Evolutionary conservation across 768 basidiomycete genomes (phyloP), one percentile per base, ranked within the genome.

Genomic region (Panus rudis): DNA sequence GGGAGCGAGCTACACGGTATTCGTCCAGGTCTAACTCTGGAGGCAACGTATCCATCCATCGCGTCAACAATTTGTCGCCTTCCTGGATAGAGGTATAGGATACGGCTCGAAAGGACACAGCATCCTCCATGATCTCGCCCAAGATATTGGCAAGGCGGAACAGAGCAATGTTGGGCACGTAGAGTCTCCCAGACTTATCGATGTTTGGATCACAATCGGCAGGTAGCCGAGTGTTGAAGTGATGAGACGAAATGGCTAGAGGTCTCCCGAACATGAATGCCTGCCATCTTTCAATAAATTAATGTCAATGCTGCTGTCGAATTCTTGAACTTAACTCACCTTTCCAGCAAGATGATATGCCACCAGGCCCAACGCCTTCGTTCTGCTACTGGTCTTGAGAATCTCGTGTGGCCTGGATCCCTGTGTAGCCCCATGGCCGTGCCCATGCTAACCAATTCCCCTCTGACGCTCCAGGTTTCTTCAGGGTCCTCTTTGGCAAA

Each of bases 291-390:
- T 16, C 55, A 20, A 37, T 7, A 16, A 46, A 35, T 31, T n/a
- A n/a, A 17, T 17, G 46, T 39, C 50, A 41, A 45, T 35, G 16
- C 44, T 32, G 26, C 14, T 42, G 7, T 11, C 10, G 2, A 6
- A 26, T 23, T 19, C 6, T 41, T 43, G 50, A 45, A 20, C 41
- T 28, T 19, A n/a, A 54, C 75, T 26, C 41, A 84, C 85, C 86
- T 71, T 66, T 90, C 88, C 24, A 89, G 70, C 41, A 87, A 67
- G 27, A 91, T 63, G 47, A 87, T 85, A 61, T 91, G 85, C 88
- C 88, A 91, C 88, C 88, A 91, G 6, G 85, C 84, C 88, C 88
- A 90, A 42, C 88, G 70, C 39, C 89, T 70, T 45, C 88, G 73
- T 59, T 90, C 88, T 26, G 84, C 81, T 8, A 79, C 64, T 46